Evolutionary conservation across 495 filamentous ascomycete species (phyloP), one percentile per base, ranked within the genome.

Genomic region (Trichoderma orchidacearum): DNA sequence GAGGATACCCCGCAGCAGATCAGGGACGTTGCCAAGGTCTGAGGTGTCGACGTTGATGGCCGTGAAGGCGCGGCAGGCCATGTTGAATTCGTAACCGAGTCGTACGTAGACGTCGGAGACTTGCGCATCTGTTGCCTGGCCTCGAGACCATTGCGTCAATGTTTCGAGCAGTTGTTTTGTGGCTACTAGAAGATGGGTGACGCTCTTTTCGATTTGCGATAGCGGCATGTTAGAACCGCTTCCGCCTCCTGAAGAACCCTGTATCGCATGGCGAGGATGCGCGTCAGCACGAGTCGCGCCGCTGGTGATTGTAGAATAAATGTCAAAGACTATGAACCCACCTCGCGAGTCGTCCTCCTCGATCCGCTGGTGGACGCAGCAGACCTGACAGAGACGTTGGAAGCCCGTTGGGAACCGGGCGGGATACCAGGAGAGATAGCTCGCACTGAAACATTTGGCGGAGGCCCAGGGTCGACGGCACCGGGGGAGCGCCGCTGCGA

Each of bases 131-230:
- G 89, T 90, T 52, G 93, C 90, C 60, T 83, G 82, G 56, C 87
- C 84, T 25, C 92, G 86, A 51, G 94, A 97, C 93, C 93, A 98
- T 75, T 91, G 85, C 48, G 93, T 98, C 27, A 98, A 78, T 2
- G 93, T 97, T 71, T 98, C 93, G 35, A 98, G 83, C 12, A 98
- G 83, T 69, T 97, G 93, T 69, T 98, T 98, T 7, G 93, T 98
- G 38, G 93, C 93, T 38, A 98, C 89, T 29, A 98, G 83, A 38
- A 98, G 85, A 66, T 98, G 93, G 9, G 93, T 98, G 25, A 98
- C 93, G 65, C 90, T 95, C 71, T 95, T 96, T 72, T 98, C 93
- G 75, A 98, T 98, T 66, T 91, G 87, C 30, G 89, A 93, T 35
- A 95, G 80, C 62, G 77, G 77, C 54, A 75, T 69, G 32, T 68